These are phyloP conservation scores for Neurospora tetraspora DNA, from an alignment of 495 filamentous ascomycete species.

Conservation along the genomic window DNA sequence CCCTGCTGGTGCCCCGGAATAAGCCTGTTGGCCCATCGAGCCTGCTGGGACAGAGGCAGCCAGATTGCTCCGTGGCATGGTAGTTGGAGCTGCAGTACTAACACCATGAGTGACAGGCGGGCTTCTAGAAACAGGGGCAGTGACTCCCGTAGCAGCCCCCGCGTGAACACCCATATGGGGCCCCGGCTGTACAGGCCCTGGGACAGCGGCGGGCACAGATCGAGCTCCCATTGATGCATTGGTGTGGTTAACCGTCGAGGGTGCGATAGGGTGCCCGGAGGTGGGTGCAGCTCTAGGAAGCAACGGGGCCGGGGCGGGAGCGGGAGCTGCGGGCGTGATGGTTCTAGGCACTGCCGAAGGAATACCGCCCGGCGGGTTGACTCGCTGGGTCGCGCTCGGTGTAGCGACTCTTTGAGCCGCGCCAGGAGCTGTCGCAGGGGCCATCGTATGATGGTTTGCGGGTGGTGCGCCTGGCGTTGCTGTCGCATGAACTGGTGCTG, in stretches of 20 bases:
- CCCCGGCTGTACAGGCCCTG: background rate
- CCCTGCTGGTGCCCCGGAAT: background rate
- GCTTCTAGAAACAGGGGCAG: background rate
- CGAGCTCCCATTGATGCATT: background rate
- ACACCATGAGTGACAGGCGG: background rate
- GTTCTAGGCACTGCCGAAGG: background rate
- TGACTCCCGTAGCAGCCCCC: background rate
- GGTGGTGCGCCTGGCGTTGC: background rate
- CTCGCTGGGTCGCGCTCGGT: background rate
- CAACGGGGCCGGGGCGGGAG: background rate
- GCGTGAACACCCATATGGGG: background rate
- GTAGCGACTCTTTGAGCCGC: background rate
- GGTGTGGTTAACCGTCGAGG: background rate
- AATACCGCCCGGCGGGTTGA: background rate
- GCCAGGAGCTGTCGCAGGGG: background rate
- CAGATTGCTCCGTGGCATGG: background rate
- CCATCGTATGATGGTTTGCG: background rate
- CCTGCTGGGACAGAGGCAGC: background rate
- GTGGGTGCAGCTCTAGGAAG: background rate
- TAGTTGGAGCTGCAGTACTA: background rate
- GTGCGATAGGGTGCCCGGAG: background rate
- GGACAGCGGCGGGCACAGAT: background rate
- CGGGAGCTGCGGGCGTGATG: background rate
- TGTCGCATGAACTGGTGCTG: background rate
- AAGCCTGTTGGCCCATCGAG: background rate